Conservation (phyloP, 768 basidiomycete genomes). For the Lactarius sp. region DNA sequence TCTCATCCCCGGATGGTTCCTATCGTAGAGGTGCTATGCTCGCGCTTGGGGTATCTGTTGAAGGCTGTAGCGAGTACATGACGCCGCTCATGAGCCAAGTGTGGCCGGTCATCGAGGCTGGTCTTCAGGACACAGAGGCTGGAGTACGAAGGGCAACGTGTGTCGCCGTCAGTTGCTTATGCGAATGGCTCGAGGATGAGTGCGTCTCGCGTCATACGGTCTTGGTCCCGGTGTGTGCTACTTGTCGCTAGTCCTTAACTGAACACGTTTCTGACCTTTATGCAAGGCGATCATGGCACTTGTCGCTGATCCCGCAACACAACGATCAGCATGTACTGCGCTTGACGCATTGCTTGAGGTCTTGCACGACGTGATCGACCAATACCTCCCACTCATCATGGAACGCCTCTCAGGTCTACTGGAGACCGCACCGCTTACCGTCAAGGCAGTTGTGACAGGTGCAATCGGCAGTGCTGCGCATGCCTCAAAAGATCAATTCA, state of each 20-base stretch:
- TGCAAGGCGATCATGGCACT: slow-evolving; percentile 81
- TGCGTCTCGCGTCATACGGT: slow-evolving; percentile 76
- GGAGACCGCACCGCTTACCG: slow-evolving; percentile 75
- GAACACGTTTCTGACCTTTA: background rate
- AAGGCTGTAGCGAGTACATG: slow-evolving; percentile 98
- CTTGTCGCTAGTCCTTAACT: background rate
- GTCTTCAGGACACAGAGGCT: slow-evolving; percentile 78
- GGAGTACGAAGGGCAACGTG: slow-evolving; percentile 94
- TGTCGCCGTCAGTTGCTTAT: slow-evolving; percentile 90
- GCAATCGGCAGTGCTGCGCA: slow-evolving; percentile 98
- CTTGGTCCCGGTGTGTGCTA: slow-evolving; percentile 70
- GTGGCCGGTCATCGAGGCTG: slow-evolving; percentile 91
- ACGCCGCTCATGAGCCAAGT: slow-evolving; percentile 86
- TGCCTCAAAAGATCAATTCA: slow-evolving; percentile 85
- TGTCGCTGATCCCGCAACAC: slow-evolving; percentile 80
- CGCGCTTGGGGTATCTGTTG: slow-evolving; percentile 91
- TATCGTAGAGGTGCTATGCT: slow-evolving; percentile 91
- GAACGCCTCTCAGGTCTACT: slow-evolving; percentile 84
- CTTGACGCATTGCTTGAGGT: slow-evolving; percentile 96
- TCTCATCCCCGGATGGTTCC: slow-evolving; percentile 70
- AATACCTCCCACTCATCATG: slow-evolving; percentile 93
- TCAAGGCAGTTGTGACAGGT: slow-evolving; percentile 94
- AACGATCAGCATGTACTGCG: slow-evolving; percentile 91
- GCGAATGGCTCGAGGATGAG: slow-evolving; percentile 96
- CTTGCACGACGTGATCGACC: slow-evolving; percentile 81